Base-by-base conservation (phyloP, 306 rosid species). In the Ochetophila trinervis region DNA sequence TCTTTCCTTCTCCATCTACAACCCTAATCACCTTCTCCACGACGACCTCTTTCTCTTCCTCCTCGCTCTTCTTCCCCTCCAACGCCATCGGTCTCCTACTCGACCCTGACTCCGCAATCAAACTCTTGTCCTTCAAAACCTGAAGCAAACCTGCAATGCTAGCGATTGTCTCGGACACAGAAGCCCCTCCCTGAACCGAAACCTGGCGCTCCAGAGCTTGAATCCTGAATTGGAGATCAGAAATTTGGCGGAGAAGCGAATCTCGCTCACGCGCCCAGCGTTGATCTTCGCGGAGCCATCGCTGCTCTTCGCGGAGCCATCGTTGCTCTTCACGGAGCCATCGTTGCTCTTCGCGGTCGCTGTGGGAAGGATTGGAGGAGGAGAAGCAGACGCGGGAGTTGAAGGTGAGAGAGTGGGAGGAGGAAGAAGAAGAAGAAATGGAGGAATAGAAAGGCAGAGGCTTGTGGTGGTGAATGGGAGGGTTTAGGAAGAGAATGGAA, bases 261-360 rank as follows among this genome's bases (percentile, higher is more conserved):
- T 86, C 87, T 61, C 89, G 88, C n/a, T 93, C 87, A 13, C 82
- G 77, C 20, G 45, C 56, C 97, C 93, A 92, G 2, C 95, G 87
- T 36, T 82, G 87, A 68, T 91, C 95, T 60, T 87, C 91, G 9
- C 91, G 91, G 56, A 88, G 83, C 97, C 97, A 91, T 0, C 95
- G 82, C 65, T 88, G 83, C 42, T 88, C 95, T 12, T 91, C 95
- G 0, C 95, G 91, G 1, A 89, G 80, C 98, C 98, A 92, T 0
- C 98, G 88, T 58, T 87, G 96, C 63, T 92, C 96, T 50, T 92
- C 96, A 4, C 96, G 91, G 44, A 87, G 87, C 97, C 97, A 87
- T 0, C 85, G 84, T 45, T 84, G 90, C 65, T 89, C 93, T 44
- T 89, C 96, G 4, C 95, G 90, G 23, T 16, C 20, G 71, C 74